Evolutionary conservation across 2,329 filamentous ascomycete genomes (phyloP), one percentile per base, ranked within the genome.

Genomic region (Coniochaeta prunicola): DNA sequence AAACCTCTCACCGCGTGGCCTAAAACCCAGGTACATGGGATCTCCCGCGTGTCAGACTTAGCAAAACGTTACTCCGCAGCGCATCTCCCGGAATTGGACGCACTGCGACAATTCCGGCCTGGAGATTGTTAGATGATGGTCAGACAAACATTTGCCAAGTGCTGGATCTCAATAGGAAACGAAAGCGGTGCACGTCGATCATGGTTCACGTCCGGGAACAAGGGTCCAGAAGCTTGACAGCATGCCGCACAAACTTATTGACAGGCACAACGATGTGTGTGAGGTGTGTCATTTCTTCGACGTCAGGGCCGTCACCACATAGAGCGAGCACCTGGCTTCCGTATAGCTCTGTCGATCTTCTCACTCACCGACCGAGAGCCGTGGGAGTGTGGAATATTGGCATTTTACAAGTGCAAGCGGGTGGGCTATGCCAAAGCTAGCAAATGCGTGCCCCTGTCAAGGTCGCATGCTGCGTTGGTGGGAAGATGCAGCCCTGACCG

Each of bases 401-500:
- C n/a, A n/a, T n/a, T n/a, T n/a, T n/a, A 38, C 31, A 33, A 33
- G 15, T 38, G 36, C 15, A 7, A 5, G 9, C 36, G 15, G 33
- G 24, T 24, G 31, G 24, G 33, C 19, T 56, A 38, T 57, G 45
- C 13, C 17, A 34, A 48, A 40, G 54, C 30, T 31, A 30, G 48
- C 53, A 54, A 36, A 63, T 58, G n/a, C n/a, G 33, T 62, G 61
- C 64, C 64, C 63, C 65, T 67, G 64, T 38, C 45, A 50, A 2
- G 24, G 24, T 7, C 21, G 45, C 45, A 50, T 67, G 64, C 64
- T 65, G 57, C 61, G 59, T 58, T 64, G 65, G 64, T 65, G 66
- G 50, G 60, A 63, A 64, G 62, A 62, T 69, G 70, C 68, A 70
- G 69, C 70, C 66, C 69, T 79, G 77, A 79, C 77, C 77, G 77